phyloP scores from a whole-genome alignment of 345 rosid species.

The Limnanthes douglasii region DNA sequence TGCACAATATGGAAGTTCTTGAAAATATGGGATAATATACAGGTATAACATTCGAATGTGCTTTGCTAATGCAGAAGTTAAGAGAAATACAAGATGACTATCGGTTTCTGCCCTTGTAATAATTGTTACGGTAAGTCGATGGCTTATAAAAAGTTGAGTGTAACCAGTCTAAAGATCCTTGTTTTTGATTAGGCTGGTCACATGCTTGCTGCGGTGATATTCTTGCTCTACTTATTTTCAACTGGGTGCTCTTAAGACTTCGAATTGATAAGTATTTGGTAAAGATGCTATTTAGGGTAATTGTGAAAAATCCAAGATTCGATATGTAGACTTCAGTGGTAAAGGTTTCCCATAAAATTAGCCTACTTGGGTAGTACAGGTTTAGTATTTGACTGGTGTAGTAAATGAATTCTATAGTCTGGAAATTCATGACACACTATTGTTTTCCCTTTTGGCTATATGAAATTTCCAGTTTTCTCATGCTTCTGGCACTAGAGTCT shows the following conservation, averaged over 20 bases:
- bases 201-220: conserved; percentile 54
- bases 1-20: conserved; percentile 58
- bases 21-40: conserved; percentile 62
- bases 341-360: no score
- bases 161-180: conserved; percentile 30
- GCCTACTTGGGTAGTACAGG: no score
- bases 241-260: neutral
- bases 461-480: no score
- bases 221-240: no score
- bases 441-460: no score
- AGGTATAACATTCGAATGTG: conserved; percentile 38
- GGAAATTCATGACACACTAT: no score
- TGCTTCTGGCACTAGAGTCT: no score
- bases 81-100: conserved; percentile 14
- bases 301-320: no score
- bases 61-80: conserved; percentile 33
- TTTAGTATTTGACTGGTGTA: no score
- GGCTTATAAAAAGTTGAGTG: conserved; percentile 32
- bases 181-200: conserved; percentile 79
- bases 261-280: no score
- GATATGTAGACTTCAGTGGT: no score
- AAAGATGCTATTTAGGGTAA: neutral
- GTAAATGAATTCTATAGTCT: no score
- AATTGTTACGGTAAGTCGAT: conserved; percentile 59
- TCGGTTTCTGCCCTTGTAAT: conserved; percentile 42